Evolutionary conservation across 139 green algal species (phyloP), one percentile per base, ranked within the genome.

Genomic region (Nannochloris sp.): DNA sequence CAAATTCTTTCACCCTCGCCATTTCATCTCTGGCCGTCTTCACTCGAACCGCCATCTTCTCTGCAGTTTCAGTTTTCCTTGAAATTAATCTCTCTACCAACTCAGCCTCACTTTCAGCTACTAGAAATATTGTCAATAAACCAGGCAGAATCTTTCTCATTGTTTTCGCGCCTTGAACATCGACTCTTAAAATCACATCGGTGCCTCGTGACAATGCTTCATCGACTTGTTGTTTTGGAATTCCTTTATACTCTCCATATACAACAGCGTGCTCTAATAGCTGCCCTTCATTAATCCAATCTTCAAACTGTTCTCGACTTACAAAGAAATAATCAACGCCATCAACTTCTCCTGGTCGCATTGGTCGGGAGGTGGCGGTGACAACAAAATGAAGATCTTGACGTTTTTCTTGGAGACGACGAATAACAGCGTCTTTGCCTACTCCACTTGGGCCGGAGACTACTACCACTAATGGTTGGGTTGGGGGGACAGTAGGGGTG

Each of bases 191-290:
- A 36, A 97, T 81, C 24, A 97, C 90, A 65, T 98, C 92, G 6
- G 71, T 87, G 36, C 87, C 87, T 10, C 63, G 62, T 4, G 35
- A 60, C 60, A 96, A 65, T 6, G 87, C 85, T 7, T 81, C 75
- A 15, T 86, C 66, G 30, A 94, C 82, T 58, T 84, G 74, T 25
- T 24, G 14, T 15, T 82, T 75, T 4, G 88, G 89, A 42, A 97
- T 93, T 70, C 90, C 91, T 74, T 97, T 97, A 78, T 96, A 97
- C 29, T 98, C 89, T 23, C 92, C 92, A 62, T 98, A 98, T 59
- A 98, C 92, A 9, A 95, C 8, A 3, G 92, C 92, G 65, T 97
- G 83, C 86, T 98, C 92, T 45, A 97, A 77, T 63, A 98, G 83
- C 77, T 89, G 66, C 3, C 72, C 83, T 2, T 73, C 51, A 1